A percentile compares a stretch with the other conserved stretches of the same genome.
Conservation (phyloP, 768 basidiomycete genomes). For the Amyloporia xantha region DNA sequence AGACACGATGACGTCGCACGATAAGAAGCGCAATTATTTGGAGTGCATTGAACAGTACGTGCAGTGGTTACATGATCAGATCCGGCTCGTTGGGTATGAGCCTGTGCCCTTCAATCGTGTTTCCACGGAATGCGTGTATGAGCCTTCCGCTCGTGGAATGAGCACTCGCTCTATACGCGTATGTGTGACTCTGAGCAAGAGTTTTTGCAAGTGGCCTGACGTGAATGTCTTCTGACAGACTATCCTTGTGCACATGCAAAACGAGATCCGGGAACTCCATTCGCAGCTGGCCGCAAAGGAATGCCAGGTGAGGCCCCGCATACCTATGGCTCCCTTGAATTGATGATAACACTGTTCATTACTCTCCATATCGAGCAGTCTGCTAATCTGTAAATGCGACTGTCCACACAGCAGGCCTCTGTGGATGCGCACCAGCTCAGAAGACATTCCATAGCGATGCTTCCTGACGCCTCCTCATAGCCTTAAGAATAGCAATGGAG, state of each 20-base stretch:
- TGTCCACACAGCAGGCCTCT: constrained; percentile 6
- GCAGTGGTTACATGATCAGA: constrained; percentile 49
- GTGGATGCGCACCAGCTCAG: not conserved
- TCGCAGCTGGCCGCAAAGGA: constrained; percentile 47
- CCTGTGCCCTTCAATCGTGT: constrained; percentile 22
- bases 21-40: constrained; percentile 69
- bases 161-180: not conserved
- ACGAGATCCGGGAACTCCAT: constrained; percentile 44
- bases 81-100: constrained; percentile 44
- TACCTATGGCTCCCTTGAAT: no score
- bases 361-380: constrained; percentile 2
- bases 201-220: no score
- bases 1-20: constrained; percentile 72
- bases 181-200: no score
- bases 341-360: not conserved
- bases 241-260: constrained; percentile 65
- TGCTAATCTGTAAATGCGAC: constrained; percentile 10
- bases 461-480: not conserved
- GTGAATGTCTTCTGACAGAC: constrained; percentile 34
- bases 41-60: constrained; percentile 72
- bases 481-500: no score
- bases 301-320: constrained; percentile 36
- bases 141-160: no score
- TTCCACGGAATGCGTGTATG: no score
- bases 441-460: not conserved